A percentile compares a stretch with the other conserved stretches of the same genome.
phyloP scores from a whole-genome alignment of 2,329 filamentous ascomycete species.

The Clarireedia hainanense region DNA sequence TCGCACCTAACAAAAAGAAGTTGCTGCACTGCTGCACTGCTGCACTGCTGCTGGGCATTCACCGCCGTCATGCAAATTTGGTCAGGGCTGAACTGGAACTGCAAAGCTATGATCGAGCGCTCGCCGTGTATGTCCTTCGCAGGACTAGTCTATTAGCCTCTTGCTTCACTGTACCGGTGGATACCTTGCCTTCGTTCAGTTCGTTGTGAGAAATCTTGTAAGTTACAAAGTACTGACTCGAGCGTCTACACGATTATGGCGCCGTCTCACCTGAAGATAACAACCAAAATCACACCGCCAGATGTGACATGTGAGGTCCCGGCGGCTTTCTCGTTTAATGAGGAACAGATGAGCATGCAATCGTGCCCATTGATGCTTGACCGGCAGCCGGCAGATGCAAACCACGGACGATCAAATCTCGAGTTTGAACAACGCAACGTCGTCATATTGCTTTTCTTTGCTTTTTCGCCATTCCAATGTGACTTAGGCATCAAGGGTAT shows the following conservation, averaged over 20 bases:
- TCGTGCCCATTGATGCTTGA: background rate
- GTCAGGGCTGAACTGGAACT: slow-evolving; percentile 8
- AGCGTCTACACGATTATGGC: slow-evolving; percentile 3
- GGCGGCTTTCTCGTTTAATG: slow-evolving; percentile 14
- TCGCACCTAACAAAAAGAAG: background rate
- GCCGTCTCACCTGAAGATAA: slow-evolving; percentile 20
- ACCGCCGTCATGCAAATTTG: slow-evolving; percentile 1
- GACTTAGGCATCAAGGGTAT: slow-evolving; percentile 21
- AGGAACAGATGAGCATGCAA: slow-evolving; percentile 2
- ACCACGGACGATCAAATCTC: slow-evolving; percentile 15
- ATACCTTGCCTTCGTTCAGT: slow-evolving; percentile 1
- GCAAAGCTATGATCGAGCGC: slow-evolving; percentile 8
- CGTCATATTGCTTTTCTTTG: slow-evolving; percentile 16
- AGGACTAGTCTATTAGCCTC: background rate
- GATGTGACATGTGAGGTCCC: slow-evolving; percentile 26
- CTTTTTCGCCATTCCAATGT: background rate
- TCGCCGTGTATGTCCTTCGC: slow-evolving; percentile 1
- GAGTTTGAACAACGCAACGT: slow-evolving; percentile 20
- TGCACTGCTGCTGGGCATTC: slow-evolving; percentile 4
- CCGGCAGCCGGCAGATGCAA: slow-evolving; percentile 16
- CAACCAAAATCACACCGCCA: slow-evolving; percentile 24
- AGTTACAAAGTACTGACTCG: slow-evolving; percentile 4
- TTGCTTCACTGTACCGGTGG: background rate
- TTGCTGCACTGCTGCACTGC: background rate
- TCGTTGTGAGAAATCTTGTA: background rate